Base-by-base conservation (phyloP, 2,329 filamentous ascomycete genomes). In the Macrophomina phaseolina region DNA sequence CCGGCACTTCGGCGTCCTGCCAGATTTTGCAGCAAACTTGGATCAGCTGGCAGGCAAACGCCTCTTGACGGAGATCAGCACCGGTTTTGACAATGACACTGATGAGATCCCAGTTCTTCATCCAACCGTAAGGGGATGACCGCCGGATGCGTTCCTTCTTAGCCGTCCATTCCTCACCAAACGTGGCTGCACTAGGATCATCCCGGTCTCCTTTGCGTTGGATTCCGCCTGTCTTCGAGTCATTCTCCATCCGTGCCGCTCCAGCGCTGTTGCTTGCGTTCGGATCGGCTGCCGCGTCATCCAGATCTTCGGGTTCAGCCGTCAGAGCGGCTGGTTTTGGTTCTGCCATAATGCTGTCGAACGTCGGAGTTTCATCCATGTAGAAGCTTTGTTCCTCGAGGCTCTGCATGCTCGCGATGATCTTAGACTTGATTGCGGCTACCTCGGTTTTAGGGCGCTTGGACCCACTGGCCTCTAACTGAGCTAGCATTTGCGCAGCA, bases 51-150 rank as follows among this genome's bases (percentile, higher is more conserved):
- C 91, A 94, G 6, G 92, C 92, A 77, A 95, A 95, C 0, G 92
- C 91, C 79, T 95, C 92, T 80, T 95, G 92, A 61, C 92, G 86
- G 68, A 95, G 81, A 78, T 95, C 91, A 2, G 90, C 90, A 2
- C 92, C 91, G 11, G 92, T 95, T 81, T 95, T 95, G 72, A 95
- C 90, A 74, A 95, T 95, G 68, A 95, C 91, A 74, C 91, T 94
- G 69, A 95, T 84, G 30, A 95, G 84, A 73, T 95, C 92, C 92
- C 92, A 95, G 74, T 93, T 94, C 80, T 92, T 92, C 89, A 93
- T 92, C 88, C 91, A 93, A 9, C 92, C 92, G 74, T 94, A 95
- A 0, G 92, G 92, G 0, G 91, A 94, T 1, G 91, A 91, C 72
- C 91, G 90, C 68, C 92, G 86, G 75, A 95, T 93, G 23, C 92